Evolutionary conservation across 345 rosid genomes (phyloP).

Genomic region (Salix brachista): DNA sequence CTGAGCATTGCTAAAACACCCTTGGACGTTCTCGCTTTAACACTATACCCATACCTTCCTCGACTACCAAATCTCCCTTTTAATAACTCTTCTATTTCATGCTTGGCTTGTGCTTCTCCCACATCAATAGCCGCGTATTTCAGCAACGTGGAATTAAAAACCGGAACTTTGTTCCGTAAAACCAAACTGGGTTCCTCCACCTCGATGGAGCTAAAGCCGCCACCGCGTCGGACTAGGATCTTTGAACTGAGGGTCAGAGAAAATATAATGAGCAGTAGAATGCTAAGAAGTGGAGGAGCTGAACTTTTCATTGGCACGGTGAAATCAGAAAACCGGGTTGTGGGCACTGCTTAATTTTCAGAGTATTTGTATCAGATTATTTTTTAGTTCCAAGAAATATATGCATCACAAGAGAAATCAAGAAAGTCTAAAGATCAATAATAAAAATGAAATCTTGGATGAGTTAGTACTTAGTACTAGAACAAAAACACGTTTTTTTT

Average conservation of each 20-base stretch:
- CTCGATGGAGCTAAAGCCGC: constrained; percentile 37
- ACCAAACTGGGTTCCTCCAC: constrained; percentile 11
- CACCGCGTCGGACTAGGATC: constrained; percentile 34
- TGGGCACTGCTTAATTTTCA: constrained; percentile 19
- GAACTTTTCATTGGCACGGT: constrained; percentile 60
- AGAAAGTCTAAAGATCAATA: not conserved
- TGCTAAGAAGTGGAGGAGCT: constrained; percentile 54
- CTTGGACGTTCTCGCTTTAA: constrained; percentile 21
- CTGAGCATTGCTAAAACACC: constrained; percentile 39
- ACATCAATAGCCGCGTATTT: constrained; percentile 59
- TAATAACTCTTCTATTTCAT: constrained; percentile 57
- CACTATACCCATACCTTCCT: constrained; percentile 33
- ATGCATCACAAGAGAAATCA: constrained; percentile 10
- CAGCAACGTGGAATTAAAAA: constrained; percentile 64
- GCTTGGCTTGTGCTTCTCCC: constrained; percentile 50
- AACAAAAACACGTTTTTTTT: not conserved
- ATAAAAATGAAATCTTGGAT: not conserved
- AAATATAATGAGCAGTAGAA: constrained; percentile 50
- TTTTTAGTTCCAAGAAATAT: constrained; percentile 12
- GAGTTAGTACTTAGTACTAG: not conserved
- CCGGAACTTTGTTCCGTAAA: constrained; percentile 6
- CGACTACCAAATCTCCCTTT: constrained; percentile 51
- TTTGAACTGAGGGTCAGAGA: constrained; percentile 53
- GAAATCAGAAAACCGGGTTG: not conserved
- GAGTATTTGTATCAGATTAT: constrained; percentile 30